Percentiles rank a stretch among this genome's conserved stretches.
Evolutionary conservation across 306 rosid genomes (phyloP).

Genomic region (Cucumis cinereus): DNA sequence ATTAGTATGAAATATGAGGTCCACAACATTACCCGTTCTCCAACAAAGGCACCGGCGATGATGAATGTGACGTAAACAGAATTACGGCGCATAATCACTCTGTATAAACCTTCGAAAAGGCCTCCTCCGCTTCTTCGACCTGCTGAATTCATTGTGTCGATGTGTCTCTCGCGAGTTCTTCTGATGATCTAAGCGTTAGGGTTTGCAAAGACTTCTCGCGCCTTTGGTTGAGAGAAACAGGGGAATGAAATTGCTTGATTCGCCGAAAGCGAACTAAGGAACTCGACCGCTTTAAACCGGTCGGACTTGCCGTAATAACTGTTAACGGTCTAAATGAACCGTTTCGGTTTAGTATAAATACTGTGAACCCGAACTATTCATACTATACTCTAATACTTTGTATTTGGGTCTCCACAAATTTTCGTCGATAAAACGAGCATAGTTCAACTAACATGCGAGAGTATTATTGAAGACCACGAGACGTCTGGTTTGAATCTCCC

Average conservation of each 20-base stretch:
- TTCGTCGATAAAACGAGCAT: too few species aligned
- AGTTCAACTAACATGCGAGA: too few species aligned
- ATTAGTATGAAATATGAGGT: neutral
- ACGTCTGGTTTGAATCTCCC: too few species aligned
- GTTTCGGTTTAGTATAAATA: neutral
- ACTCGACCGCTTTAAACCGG: neutral
- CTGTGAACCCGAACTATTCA: neutral
- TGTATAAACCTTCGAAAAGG: slow-evolving; percentile 64
- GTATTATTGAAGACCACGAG: too few species aligned
- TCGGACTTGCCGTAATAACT: neutral
- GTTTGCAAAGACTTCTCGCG: slow-evolving; percentile 1
- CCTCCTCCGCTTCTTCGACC: slow-evolving; percentile 61
- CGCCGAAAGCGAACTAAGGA: neutral
- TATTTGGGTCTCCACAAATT: too few species aligned
- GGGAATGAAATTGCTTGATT: neutral
- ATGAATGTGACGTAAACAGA: slow-evolving; percentile 86
- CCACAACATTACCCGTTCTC: slow-evolving; percentile 61
- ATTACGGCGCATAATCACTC: slow-evolving; percentile 91
- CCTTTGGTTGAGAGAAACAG: neutral
- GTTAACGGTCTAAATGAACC: neutral
- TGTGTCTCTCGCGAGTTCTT: neutral
- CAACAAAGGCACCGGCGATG: slow-evolving; percentile 89
- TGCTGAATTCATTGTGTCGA: slow-evolving; percentile 41
- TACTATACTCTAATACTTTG: too few species aligned
- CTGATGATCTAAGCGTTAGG: slow-evolving; percentile 20